Evolutionary conservation across 345 rosid species (phyloP).

Genomic region (Pugionium cornutum): DNA sequence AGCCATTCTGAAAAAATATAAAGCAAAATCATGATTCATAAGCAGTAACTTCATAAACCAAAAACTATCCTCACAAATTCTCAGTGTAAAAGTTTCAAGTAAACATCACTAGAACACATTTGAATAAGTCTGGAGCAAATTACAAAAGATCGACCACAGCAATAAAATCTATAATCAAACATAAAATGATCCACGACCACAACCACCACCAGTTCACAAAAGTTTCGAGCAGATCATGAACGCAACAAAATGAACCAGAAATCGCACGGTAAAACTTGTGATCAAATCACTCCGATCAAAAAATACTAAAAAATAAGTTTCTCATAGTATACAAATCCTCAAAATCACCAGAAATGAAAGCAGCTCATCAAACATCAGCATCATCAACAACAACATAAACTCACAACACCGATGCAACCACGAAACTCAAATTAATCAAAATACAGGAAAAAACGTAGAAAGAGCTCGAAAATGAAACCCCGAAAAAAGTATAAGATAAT

Average conservation of each 20-base stretch:
- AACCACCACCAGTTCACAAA: background rate
- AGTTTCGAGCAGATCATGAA: conserved; percentile 11
- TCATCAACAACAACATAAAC: background rate
- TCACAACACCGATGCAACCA: conserved; percentile 8
- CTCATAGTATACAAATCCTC: background rate
- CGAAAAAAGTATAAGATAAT: background rate
- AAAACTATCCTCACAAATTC: conserved; percentile 6
- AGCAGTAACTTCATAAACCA: conserved; percentile 11
- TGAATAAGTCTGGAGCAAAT: background rate
- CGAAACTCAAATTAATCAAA: background rate
- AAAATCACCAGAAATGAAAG: conserved; percentile 3
- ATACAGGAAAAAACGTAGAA: conserved; percentile 9
- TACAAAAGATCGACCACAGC: background rate
- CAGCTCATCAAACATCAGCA: conserved; percentile 11
- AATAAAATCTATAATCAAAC: conserved; percentile 9
- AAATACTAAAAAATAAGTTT: conserved; percentile 3
- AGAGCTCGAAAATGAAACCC: background rate
- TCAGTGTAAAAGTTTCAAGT: background rate
- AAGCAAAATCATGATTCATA: conserved; percentile 3
- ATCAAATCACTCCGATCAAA: conserved; percentile 24
- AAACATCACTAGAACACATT: conserved; percentile 16
- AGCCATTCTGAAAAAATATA: background rate
- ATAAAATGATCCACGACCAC: conserved; percentile 4
- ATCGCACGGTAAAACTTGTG: conserved; percentile 1
- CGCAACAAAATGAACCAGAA: conserved; percentile 2